Base-by-base conservation (phyloP, 352 stramenopile species). In the Peronospora belbahrii region DNA sequence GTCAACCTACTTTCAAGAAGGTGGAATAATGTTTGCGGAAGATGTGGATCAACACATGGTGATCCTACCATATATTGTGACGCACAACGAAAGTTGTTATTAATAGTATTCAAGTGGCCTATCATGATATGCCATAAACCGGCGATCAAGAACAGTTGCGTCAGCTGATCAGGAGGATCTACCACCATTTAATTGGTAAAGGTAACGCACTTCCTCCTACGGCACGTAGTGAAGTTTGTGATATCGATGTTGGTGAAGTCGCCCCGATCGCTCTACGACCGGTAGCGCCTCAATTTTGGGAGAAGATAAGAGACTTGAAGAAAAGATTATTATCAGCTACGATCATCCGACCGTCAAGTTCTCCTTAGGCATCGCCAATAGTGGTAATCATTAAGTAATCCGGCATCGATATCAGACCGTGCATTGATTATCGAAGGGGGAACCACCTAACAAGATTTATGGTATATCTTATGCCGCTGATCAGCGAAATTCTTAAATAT, bases 401-500 rank as follows among this genome's bases (percentile, higher is more conserved):
- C n/a, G 2, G 17, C 2, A 23, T 38, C n/a, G n/a, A n/a, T n/a
- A n/a, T n/a, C n/a, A n/a, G n/a, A n/a, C n/a, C 23, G 17, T 70
- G 53, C 17, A 58, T 58, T 20, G 48, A 59, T 35, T 65, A 65
- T 19, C 18, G 40, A 1, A 0, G 31, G 0, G 48, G 55, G 0
- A 59, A 59, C 6, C 1, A 6, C 0, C 5, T 59, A 1, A 60
- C 56, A 6, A 11, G 24, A 15, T 6, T 56, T 0, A 65, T 59
- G 28, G 22, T 56, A 0, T 59, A 65, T 24, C 34, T 39, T 11
- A 53, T 65, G 56, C 56, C 56, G 15, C 23, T 65, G 6, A 31
- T 58, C n/a, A 43, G 47, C 2, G 35, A 54, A 6, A 0, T 65
- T 0, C 13, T 60, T 1, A 24, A 50, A 17, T 33, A 52, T 22